phyloP scores from a whole-genome alignment of 2,329 filamentous ascomycete genomes.

The Knufia fluminis region DNA sequence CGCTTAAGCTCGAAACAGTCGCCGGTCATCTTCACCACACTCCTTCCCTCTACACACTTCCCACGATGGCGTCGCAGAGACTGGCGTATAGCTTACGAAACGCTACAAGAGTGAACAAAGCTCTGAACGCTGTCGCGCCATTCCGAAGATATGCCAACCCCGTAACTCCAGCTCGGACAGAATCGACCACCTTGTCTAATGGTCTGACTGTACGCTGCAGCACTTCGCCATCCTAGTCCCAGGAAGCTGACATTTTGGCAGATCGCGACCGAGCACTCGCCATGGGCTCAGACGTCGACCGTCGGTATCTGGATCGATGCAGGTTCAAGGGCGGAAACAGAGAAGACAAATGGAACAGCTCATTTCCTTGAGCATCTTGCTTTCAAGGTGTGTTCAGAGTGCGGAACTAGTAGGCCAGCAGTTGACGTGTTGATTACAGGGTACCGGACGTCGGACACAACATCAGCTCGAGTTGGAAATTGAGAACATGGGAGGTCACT shows the following conservation, averaged over 20 bases:
- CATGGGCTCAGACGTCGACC: slow-evolving; percentile 95
- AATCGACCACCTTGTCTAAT: slow-evolving; percentile 94
- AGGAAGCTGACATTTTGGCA: slow-evolving; percentile 33
- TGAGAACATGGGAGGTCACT: slow-evolving; percentile 98
- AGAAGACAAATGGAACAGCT: slow-evolving; percentile 97
- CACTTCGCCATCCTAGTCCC: slow-evolving; percentile 16
- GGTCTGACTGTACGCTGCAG: slow-evolving; percentile 70
- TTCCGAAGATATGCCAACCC: slow-evolving; percentile 86
- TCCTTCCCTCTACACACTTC: background rate
- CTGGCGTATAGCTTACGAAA: slow-evolving; percentile 90
- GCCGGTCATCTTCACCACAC: slow-evolving; percentile 1
- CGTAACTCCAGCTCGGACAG: slow-evolving; percentile 68
- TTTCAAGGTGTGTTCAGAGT: slow-evolving; percentile 68
- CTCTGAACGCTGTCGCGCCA: slow-evolving; percentile 69
- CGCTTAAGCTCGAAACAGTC: background rate
- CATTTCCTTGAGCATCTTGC: slow-evolving; percentile 99
- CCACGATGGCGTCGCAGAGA: slow-evolving; percentile 86
- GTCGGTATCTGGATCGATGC: slow-evolving; percentile 99
- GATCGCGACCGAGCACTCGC: slow-evolving; percentile 97
- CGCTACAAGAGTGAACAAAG: slow-evolving; percentile 78
- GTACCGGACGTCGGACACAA: slow-evolving; percentile 87
- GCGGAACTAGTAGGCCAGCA: background rate
- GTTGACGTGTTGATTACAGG: slow-evolving; percentile 42
- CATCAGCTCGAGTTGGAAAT: slow-evolving; percentile 98
- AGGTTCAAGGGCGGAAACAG: slow-evolving; percentile 93